Percentiles rank a stretch among this genome's conserved stretches.
phyloP scores from a whole-genome alignment of 768 basidiomycete species.

The Rhizopogon rudus region DNA sequence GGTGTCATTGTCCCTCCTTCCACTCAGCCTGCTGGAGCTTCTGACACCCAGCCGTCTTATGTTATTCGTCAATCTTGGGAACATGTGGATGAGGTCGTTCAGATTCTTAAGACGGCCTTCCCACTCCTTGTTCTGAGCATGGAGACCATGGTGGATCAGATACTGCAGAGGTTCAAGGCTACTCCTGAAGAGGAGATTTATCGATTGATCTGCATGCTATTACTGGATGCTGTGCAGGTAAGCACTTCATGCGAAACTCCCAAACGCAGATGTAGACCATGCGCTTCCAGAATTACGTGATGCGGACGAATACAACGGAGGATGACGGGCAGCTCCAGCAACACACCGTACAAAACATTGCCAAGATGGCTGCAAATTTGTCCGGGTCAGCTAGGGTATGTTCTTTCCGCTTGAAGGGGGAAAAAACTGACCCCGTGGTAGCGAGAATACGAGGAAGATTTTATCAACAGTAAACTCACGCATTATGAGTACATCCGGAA shows the following conservation, averaged over 20 bases:
- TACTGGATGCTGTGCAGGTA: slow-evolving; percentile 86
- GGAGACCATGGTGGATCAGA: slow-evolving; percentile 97
- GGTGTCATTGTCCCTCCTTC: slow-evolving; percentile 2
- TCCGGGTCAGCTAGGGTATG: slow-evolving; percentile 54
- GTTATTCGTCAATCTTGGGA: slow-evolving; percentile 75
- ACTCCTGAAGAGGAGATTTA: slow-evolving; percentile 92
- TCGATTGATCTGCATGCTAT: slow-evolving; percentile 79
- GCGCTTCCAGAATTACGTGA: slow-evolving; percentile 53
- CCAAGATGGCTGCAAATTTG: slow-evolving; percentile 58
- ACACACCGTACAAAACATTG: slow-evolving; percentile 50
- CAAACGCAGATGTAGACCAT: background rate
- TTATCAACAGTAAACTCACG: slow-evolving; percentile 71
- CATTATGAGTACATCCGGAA: slow-evolving; percentile 85
- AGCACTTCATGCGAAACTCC: slow-evolving; percentile 8
- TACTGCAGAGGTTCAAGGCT: slow-evolving; percentile 84
- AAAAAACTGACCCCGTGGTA: slow-evolving; percentile 24
- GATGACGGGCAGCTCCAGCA: slow-evolving; percentile 63
- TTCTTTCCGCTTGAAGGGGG: slow-evolving; percentile 3
- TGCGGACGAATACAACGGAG: slow-evolving; percentile 58
- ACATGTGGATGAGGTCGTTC: slow-evolving; percentile 88
- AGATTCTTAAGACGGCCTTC: slow-evolving; percentile 92
- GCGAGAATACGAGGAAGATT: slow-evolving; percentile 91
- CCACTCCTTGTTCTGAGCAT: slow-evolving; percentile 91
- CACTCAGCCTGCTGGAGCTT: slow-evolving; percentile 10
- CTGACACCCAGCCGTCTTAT: slow-evolving; percentile 20